Percentiles rank a stretch among this genome's conserved stretches.
phyloP scores from a whole-genome alignment of 345 rosid genomes.

The Alliaria petiolata region DNA sequence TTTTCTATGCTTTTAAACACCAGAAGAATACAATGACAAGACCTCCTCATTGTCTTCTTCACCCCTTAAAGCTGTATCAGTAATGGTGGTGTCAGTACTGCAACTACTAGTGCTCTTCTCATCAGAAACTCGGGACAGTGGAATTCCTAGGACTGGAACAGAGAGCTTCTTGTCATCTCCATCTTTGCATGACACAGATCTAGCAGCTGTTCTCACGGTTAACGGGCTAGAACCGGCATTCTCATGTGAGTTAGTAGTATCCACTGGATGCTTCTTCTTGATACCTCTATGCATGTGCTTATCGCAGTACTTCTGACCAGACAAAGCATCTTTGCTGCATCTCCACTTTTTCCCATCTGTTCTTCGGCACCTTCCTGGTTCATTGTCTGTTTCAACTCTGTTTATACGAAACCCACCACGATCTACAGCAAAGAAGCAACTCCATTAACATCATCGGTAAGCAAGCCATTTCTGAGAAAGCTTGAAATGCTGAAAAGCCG shows the following conservation, averaged over 20 bases:
- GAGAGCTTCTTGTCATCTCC: slow-evolving; percentile 31
- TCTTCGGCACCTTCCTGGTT: slow-evolving; percentile 64
- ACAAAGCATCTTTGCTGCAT: slow-evolving; percentile 48
- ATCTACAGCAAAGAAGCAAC: slow-evolving; percentile 25
- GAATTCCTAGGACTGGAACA: slow-evolving; percentile 32
- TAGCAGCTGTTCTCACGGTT: slow-evolving; percentile 4
- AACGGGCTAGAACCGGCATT: background rate
- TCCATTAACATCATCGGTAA: background rate
- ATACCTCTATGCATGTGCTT: slow-evolving; percentile 72
- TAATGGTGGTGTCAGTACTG: slow-evolving; percentile 59
- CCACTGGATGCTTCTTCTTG: slow-evolving; percentile 30
- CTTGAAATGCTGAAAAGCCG: background rate
- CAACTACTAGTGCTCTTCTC: slow-evolving; percentile 33
- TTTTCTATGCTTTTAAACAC: slow-evolving; percentile 26
- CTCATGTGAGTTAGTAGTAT: slow-evolving; percentile 7
- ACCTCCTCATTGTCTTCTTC: slow-evolving; percentile 25
- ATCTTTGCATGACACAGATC: slow-evolving; percentile 6
- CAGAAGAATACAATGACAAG: slow-evolving; percentile 30
- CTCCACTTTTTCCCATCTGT: slow-evolving; percentile 89
- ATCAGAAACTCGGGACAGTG: slow-evolving; percentile 18
- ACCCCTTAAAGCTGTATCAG: slow-evolving; percentile 36
- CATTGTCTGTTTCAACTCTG: slow-evolving; percentile 33
- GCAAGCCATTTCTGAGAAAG: background rate
- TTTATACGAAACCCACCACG: slow-evolving; percentile 20
- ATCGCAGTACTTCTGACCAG: slow-evolving; percentile 57